Percentiles rank a stretch among this genome's conserved stretches.
phyloP scores from a whole-genome alignment of 257 asterid species.

The Parsonsia alboflavescens region DNA sequence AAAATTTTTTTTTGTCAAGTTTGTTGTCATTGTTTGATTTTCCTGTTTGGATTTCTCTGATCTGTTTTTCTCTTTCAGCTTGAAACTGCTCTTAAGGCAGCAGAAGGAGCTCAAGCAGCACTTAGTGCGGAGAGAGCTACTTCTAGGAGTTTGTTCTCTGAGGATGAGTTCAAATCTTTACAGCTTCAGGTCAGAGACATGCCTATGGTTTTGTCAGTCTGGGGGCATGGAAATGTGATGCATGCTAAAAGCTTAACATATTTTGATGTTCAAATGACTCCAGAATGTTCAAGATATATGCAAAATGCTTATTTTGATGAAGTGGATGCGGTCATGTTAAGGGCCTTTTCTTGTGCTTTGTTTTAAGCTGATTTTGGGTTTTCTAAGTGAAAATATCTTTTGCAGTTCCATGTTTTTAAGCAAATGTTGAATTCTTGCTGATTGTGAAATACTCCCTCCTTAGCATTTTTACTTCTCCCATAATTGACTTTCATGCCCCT shows the following conservation, averaged over 20 bases:
- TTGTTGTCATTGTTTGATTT: background rate
- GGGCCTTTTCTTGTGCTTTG: no score
- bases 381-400: background rate
- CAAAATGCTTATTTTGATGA: background rate
- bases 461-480: no score
- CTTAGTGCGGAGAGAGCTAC: conserved; percentile 58
- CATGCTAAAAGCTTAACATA: background rate
- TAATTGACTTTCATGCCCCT: no score
- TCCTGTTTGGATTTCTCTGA: background rate
- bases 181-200: conserved; percentile 51
- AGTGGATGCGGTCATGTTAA: background rate
- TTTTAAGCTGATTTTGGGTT: background rate
- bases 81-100: conserved; percentile 71
- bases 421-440: background rate
- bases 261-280: background rate
- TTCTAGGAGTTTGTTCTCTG: conserved; percentile 49
- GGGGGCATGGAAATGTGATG: background rate
- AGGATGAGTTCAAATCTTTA: conserved; percentile 68
- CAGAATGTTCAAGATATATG: background rate
- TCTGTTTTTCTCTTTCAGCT: conserved; percentile 21
- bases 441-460: no score
- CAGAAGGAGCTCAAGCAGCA: conserved; percentile 65
- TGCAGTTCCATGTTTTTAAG: background rate
- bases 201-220: background rate
- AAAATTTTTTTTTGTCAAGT: background rate